phyloP scores from a whole-genome alignment of 805 yeast species.

The Dipodascopsis uninucleata region DNA sequence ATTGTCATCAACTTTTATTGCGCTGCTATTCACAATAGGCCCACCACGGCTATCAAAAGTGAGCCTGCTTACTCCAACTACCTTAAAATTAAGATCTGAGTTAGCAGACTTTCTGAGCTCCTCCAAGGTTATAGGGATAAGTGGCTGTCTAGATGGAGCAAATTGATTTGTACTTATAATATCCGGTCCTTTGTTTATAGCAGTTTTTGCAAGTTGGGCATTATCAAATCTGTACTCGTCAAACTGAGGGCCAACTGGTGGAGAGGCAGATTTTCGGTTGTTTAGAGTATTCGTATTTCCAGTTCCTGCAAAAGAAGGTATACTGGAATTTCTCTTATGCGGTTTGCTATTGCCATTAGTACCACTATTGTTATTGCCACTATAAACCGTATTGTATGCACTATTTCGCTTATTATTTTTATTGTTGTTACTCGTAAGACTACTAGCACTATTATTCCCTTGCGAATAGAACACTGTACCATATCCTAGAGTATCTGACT shows the following conservation, averaged over 20 bases:
- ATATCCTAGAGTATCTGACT: too few species aligned
- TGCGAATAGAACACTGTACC: too few species aligned
- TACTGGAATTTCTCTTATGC: neutral
- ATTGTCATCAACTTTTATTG: too few species aligned
- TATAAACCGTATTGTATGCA: neutral
- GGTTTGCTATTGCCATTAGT: slow-evolving; percentile 5
- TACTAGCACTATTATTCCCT: too few species aligned
- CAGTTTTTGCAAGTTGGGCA: too few species aligned
- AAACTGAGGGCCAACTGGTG: too few species aligned
- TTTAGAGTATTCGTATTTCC: neutral
- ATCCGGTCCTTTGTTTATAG: too few species aligned
- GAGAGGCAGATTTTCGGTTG: too few species aligned
- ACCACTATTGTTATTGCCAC: slow-evolving; percentile 3
- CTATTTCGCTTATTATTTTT: too few species aligned
- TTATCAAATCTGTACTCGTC: slow-evolving; percentile 22
- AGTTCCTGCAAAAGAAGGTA: neutral
- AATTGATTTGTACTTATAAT: slow-evolving; percentile 4
- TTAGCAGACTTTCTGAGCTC: slow-evolving; percentile 28
- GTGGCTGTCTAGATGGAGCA: slow-evolving; percentile 35
- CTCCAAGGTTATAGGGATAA: slow-evolving; percentile 36
- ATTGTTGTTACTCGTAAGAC: too few species aligned
- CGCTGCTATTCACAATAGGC: neutral
- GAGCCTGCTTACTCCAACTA: slow-evolving; percentile 7
- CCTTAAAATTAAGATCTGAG: slow-evolving; percentile 29
- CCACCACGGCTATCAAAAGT: too few species aligned